phyloP scores from a whole-genome alignment of 306 rosid species.

The Quercus gilva region DNA sequence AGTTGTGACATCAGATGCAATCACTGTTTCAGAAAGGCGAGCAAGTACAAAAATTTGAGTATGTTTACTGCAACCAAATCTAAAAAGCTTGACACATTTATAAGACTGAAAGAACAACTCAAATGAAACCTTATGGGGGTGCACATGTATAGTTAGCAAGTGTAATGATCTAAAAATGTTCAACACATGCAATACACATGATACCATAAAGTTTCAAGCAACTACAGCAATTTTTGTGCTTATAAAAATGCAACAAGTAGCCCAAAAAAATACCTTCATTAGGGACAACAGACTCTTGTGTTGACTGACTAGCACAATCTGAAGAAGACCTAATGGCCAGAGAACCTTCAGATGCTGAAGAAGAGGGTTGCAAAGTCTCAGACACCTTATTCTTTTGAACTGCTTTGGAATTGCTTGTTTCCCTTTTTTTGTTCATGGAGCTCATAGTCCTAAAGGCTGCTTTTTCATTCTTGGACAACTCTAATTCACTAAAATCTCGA shows the following conservation, averaged over 20 bases:
- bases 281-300: constrained; percentile 9
- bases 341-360: constrained; percentile 35
- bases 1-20: constrained; percentile 39
- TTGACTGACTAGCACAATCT: constrained; percentile 28
- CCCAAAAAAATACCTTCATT: constrained; percentile 11
- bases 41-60: constrained; percentile 2
- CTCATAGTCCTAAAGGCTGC: constrained; percentile 19
- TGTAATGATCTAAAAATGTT: not conserved
- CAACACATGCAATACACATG: constrained; percentile 3
- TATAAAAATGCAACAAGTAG: not conserved
- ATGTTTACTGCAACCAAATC: not conserved
- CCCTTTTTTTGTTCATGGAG: constrained; percentile 16
- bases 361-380: constrained; percentile 26
- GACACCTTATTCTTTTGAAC: constrained; percentile 27
- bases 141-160: not conserved
- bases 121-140: not conserved
- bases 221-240: not conserved
- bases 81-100: not conserved
- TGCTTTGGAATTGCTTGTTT: constrained; percentile 30
- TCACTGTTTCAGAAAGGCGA: constrained; percentile 46
- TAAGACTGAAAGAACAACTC: not conserved
- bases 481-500: constrained; percentile 27
- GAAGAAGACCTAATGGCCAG: constrained; percentile 31
- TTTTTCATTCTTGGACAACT: constrained; percentile 38
- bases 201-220: constrained; percentile 2